Conservation (phyloP, 179 eudicot species). For the Actinidia polygama region DNA sequence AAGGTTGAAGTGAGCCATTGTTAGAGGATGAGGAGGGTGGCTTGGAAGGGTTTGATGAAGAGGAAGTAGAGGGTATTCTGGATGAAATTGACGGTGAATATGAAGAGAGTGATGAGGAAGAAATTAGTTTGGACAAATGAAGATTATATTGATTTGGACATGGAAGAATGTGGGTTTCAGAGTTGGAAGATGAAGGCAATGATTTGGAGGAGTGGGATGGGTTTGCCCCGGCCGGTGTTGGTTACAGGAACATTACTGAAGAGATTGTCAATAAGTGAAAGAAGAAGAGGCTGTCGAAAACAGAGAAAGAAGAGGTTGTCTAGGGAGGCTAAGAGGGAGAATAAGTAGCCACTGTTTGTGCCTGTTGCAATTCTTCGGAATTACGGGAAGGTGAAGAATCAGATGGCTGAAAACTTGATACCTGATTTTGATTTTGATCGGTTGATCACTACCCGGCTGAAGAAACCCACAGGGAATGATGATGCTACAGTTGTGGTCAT, state of each 20-base stretch:
- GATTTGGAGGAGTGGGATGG: conserved; percentile 61
- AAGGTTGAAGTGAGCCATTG: conserved; percentile 37
- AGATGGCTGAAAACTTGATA: conserved; percentile 80
- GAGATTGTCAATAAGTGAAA: conserved; percentile 48
- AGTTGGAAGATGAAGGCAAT: conserved; percentile 47
- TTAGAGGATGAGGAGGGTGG: conserved; percentile 38
- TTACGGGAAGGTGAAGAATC: conserved; percentile 91
- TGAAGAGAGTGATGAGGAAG: conserved; percentile 31
- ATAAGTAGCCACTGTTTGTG: conserved; percentile 88
- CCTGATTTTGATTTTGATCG: conserved; percentile 97
- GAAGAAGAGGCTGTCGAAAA: conserved; percentile 61
- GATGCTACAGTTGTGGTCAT: conserved; percentile 89
- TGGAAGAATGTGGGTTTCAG: conserved; percentile 75
- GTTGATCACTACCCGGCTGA: conserved; percentile 75
- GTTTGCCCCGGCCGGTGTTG: conserved; percentile 74
- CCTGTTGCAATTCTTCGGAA: conserved; percentile 97
- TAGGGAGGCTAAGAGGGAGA: conserved; percentile 61
- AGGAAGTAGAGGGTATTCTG: conserved; percentile 40
- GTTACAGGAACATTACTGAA: conserved; percentile 87
- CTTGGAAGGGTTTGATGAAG: conserved; percentile 34
- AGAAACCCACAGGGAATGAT: conserved; percentile 76
- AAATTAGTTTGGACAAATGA: conserved; percentile 24
- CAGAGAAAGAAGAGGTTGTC: conserved; percentile 78
- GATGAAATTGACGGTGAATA: conserved; percentile 41
- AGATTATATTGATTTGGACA: conserved; percentile 60